These are phyloP conservation scores for Candida tunisiensis DNA, from an alignment of 1,139 yeast genomes.

Conservation along the genomic window DNA sequence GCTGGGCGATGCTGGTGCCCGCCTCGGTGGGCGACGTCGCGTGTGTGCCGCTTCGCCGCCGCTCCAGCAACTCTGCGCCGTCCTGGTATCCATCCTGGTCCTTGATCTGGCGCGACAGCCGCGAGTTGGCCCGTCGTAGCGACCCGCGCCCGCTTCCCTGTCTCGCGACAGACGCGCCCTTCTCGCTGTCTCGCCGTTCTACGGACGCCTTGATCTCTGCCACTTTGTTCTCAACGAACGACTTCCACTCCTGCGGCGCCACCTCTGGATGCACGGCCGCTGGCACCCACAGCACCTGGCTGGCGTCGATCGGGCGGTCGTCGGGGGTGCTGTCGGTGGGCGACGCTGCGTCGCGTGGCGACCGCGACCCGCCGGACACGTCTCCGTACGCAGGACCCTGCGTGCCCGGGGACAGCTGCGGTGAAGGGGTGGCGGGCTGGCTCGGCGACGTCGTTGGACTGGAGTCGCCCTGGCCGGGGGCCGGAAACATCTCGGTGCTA, in stretches of 20 bases:
- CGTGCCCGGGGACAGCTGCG: neutral
- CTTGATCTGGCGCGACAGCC: constrained; percentile 21
- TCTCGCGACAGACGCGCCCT: neutral
- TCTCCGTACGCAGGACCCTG: neutral
- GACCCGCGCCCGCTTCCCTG: constrained; percentile 1
- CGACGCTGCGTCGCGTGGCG: constrained; percentile 1
- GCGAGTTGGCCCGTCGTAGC: constrained; percentile 16
- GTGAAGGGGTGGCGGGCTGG: constrained; percentile 1
- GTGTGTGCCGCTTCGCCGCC: constrained; percentile 5
- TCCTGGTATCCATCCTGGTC: constrained; percentile 20
- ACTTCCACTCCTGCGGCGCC: constrained; percentile 79
- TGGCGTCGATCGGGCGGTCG: constrained; percentile 6
- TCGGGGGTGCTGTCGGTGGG: neutral
- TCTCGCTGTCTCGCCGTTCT: constrained; percentile 4
- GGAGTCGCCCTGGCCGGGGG: no score
- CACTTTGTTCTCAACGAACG: constrained; percentile 65
- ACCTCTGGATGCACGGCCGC: constrained; percentile 87
- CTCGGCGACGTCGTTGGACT: neutral
- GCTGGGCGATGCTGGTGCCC: constrained; percentile 8
- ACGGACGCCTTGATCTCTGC: constrained; percentile 40
- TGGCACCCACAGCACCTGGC: constrained; percentile 67
- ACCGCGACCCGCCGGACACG: neutral
- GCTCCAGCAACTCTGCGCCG: constrained; percentile 21
- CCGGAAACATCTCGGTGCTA: neutral
- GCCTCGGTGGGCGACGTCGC: no score